Conservation (phyloP, 805 yeast genomes). For the Hanseniaspora meyeri region DNA sequence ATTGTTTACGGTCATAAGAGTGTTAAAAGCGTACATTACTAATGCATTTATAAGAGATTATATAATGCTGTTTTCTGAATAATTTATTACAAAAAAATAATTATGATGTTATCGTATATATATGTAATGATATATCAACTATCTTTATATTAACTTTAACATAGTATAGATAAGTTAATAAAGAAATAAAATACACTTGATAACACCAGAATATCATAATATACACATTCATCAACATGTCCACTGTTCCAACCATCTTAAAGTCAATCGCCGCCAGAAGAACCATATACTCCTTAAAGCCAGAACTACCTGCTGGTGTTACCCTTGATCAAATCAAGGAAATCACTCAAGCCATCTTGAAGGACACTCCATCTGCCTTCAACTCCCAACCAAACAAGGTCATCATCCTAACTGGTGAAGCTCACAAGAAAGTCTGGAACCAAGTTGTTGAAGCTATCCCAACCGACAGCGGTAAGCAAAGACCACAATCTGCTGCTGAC, state of each 20-base stretch:
- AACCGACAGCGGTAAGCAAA: constrained; percentile 30
- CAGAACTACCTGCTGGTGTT: constrained; percentile 34
- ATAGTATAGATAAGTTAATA: too few relatives aligned
- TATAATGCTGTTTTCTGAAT: too few relatives aligned
- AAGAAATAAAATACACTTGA: too few relatives aligned
- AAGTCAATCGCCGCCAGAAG: constrained; percentile 34
- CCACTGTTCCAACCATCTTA: constrained; percentile 19
- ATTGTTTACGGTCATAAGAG: too few relatives aligned
- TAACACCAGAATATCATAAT: neutral
- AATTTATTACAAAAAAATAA: too few relatives aligned
- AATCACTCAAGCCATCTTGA: constrained; percentile 35
- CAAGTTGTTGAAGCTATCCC: constrained; percentile 31
- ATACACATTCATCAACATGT: neutral
- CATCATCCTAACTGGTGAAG: constrained; percentile 34
- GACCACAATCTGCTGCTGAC: constrained; percentile 34
- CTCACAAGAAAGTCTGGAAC: constrained; percentile 38
- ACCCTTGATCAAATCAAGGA: constrained; percentile 31
- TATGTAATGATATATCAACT: too few relatives aligned
- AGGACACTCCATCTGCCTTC: constrained; percentile 40
- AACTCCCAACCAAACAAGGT: constrained; percentile 43
- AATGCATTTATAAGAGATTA: too few relatives aligned
- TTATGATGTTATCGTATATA: too few relatives aligned
- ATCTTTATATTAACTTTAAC: too few relatives aligned
- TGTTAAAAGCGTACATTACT: too few relatives aligned
- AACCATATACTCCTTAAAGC: constrained; percentile 36